Conservation (phyloP, 768 basidiomycete species). For the Pulveroboletus sp. region DNA sequence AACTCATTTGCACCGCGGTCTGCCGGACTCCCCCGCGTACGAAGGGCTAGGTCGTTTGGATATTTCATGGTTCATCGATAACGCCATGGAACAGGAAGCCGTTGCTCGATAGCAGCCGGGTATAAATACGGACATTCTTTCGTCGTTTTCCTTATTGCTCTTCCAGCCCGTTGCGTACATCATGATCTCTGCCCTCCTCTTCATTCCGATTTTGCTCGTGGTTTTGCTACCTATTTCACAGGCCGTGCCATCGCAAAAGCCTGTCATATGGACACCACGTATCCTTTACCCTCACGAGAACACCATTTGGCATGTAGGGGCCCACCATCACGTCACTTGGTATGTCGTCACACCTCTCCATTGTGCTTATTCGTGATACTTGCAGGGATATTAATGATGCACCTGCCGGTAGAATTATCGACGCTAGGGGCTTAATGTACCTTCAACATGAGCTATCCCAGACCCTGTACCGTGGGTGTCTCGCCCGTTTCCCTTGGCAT, state of each 20-base stretch:
- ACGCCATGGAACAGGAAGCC: no score
- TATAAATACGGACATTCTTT: constrained; percentile 10
- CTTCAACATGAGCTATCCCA: no score
- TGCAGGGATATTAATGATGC: constrained; percentile 29
- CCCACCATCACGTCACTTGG: constrained; percentile 28
- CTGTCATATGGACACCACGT: constrained; percentile 27
- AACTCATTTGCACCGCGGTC: no score
- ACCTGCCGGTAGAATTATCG: constrained; percentile 33
- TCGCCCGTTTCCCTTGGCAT: no score
- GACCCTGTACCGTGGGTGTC: no score
- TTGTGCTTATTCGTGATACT: not conserved
- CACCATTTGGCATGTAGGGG: constrained; percentile 24
- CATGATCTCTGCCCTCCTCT: constrained; percentile 3
- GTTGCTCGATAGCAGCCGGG: no score
- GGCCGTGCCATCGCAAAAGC: not conserved
- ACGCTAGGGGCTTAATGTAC: constrained; percentile 25
- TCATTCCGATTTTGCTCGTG: constrained; percentile 9
- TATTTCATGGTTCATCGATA: not conserved
- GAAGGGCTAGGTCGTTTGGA: not conserved
- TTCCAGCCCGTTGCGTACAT: not conserved
- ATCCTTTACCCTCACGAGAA: constrained; percentile 20
- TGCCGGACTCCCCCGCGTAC: not conserved
- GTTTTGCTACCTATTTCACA: constrained; percentile 8
- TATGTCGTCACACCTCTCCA: constrained; percentile 9
- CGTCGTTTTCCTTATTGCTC: no score